Evolutionary conservation across 164 flowering plant species (phyloP), one percentile per base, ranked within the genome.

Genomic region (Vitis cinerea): DNA sequence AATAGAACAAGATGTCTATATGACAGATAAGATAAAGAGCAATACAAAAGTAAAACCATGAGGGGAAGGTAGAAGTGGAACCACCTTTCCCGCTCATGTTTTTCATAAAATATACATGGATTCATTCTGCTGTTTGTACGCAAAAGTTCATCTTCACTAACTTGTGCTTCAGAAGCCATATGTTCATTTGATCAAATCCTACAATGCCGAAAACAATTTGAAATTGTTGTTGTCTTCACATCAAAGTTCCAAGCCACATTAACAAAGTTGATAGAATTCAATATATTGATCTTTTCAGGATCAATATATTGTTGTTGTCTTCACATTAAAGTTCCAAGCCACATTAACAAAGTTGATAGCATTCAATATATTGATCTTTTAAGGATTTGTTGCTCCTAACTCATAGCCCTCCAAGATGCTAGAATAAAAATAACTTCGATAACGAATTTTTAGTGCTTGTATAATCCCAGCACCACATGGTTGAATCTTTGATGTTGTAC

Each of bases 271-370:
- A 56, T 56, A 16, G 9, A 0, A 56, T 56, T 56, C 27, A 56
- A 56, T 15, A 56, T 17, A 15, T 56, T 56, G 27, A 56, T 56
- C 44, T 15, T 56, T 56, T 56, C 1, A 56, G 59, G 59, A 56
- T 16, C 27, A 23, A 23, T 23, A 23, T 23, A 23, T 23, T 23
- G 27, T 23, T 37, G 66, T 47, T 9, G 52, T 49, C 52, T 48
- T 63, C 66, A 47, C 66, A 63, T 63, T 50, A 63, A 63, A 27
- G 15, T 63, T 49, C 7, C 66, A 31, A 44, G 66, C 66, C 51
- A n/a, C 19, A 63, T 63, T 37, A 63, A 37, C 8, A 37, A 63
- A 57, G 27, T 15, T 57, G 59, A 57, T 57, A 16, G 9, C 0
- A 57, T 57, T 57, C 27, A 57, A 57, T 15, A 57, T 17, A 15